Percentiles rank a stretch among this genome's conserved stretches.
phyloP scores from a whole-genome alignment of 768 basidiomycete genomes.

The Trametes cinnabarina region DNA sequence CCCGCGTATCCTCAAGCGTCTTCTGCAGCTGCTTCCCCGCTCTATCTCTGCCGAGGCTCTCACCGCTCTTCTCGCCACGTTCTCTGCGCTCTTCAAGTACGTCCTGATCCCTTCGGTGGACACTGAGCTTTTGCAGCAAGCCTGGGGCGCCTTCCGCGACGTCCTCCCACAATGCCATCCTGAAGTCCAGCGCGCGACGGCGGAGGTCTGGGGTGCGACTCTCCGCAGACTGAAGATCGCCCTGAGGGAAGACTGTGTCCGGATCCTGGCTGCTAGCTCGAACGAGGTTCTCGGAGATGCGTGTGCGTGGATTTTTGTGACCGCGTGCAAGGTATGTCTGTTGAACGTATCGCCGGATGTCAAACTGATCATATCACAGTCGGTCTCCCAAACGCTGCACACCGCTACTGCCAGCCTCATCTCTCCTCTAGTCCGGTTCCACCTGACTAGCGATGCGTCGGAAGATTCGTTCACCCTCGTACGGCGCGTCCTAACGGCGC shows the following conservation, averaged over 20 bases:
- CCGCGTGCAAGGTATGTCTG: constrained; percentile 68
- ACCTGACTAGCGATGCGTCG: constrained; percentile 43
- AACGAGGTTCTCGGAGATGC: constrained; percentile 57
- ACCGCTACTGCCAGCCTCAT: constrained; percentile 68
- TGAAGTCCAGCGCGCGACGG: constrained; percentile 73
- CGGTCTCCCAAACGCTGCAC: constrained; percentile 81
- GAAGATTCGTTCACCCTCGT: constrained; percentile 53
- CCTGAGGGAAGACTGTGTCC: constrained; percentile 54
- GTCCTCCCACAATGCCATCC: constrained; percentile 58
- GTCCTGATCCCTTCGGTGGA: constrained; percentile 65
- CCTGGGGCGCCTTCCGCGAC: constrained; percentile 55
- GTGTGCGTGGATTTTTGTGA: constrained; percentile 71
- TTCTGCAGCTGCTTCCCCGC: constrained; percentile 56
- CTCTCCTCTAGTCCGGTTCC: constrained; percentile 51
- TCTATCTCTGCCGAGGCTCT: constrained; percentile 60
- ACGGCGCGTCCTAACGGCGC: constrained; percentile 72
- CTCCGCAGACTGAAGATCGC: constrained; percentile 68
- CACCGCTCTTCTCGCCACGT: constrained; percentile 62
- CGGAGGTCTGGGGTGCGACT: constrained; percentile 85
- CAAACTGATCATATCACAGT: too few relatives aligned
- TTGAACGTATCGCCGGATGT: not conserved
- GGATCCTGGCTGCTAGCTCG: constrained; percentile 44
- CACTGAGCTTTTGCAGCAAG: constrained; percentile 49
- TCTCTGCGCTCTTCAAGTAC: constrained; percentile 69
- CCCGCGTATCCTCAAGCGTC: constrained; percentile 47